Evolutionary conservation across 148 eudicot genomes (phyloP).

Genomic region (Dianthus caryophyllus): DNA sequence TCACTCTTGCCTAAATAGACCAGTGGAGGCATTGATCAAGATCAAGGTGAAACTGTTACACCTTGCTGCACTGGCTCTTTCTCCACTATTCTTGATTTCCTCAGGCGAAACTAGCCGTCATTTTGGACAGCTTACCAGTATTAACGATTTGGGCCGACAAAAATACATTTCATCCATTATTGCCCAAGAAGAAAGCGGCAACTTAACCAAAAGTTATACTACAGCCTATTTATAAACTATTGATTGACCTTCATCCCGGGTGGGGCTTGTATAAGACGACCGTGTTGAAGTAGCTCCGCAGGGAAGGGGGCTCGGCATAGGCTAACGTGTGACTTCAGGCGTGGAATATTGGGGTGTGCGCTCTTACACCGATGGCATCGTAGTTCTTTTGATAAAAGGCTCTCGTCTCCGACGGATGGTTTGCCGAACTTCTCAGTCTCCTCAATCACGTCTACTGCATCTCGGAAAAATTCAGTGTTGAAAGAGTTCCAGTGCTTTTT

Average conservation of each 20-base stretch:
- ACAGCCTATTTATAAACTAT: neutral
- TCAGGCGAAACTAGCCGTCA: neutral
- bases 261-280: slow-evolving; percentile 43
- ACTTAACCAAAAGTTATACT: neutral
- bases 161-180: neutral
- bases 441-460: slow-evolving; percentile 75
- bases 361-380: slow-evolving; percentile 91
- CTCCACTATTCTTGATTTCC: too few relatives aligned
- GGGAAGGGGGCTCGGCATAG: slow-evolving; percentile 63
- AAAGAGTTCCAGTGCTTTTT: slow-evolving; percentile 99
- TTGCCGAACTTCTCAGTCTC: slow-evolving; percentile 50
- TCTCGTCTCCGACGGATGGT: slow-evolving; percentile 43
- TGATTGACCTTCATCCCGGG: slow-evolving; percentile 8
- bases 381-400: slow-evolving; percentile 53
- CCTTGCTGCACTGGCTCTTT: too few relatives aligned
- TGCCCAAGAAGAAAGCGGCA: neutral
- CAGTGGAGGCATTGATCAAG: too few relatives aligned
- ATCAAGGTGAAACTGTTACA: too few relatives aligned
- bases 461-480: slow-evolving; percentile 77
- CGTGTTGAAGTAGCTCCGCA: slow-evolving; percentile 41
- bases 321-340: slow-evolving; percentile 61
- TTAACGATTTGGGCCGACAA: neutral
- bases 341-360: slow-evolving; percentile 90
- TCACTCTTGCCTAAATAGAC: too few relatives aligned
- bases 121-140: neutral